phyloP scores from a whole-genome alignment of 106 monocot species.

The Cymbidium sinense region DNA sequence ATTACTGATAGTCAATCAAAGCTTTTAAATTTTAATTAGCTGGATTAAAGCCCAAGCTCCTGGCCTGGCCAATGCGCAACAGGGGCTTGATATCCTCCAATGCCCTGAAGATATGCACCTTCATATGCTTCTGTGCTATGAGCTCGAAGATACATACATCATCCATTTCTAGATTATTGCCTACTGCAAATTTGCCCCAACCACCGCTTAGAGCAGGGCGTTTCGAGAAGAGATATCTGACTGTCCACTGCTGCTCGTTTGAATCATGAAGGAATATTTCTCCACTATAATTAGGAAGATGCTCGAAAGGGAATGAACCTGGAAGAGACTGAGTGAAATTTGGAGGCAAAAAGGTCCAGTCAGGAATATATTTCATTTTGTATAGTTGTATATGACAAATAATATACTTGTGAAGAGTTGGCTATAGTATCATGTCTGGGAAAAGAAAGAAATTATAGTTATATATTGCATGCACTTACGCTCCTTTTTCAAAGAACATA shows the following conservation, averaged over 20 bases:
- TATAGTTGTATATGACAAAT: background rate
- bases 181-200: constrained; percentile 43
- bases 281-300: constrained; percentile 21
- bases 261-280: constrained; percentile 39
- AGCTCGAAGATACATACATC: constrained; percentile 67
- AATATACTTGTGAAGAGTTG: background rate
- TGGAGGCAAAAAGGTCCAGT: background rate
- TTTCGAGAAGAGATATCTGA: constrained; percentile 18
- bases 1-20: background rate
- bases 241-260: constrained; percentile 28
- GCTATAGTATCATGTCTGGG: background rate
- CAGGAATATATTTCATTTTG: background rate
- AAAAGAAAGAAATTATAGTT: background rate
- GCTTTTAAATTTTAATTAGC: background rate
- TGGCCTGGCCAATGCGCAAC: background rate
- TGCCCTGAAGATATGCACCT: constrained; percentile 59
- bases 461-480: too few species aligned
- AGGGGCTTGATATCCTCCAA: constrained; percentile 43
- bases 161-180: constrained; percentile 41
- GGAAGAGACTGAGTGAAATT: constrained; percentile 30
- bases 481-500: too few species aligned
- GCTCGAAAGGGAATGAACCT: constrained; percentile 14
- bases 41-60: background rate
- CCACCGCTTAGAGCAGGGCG: constrained; percentile 44
- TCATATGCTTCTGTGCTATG: constrained; percentile 20